Conservation (phyloP, 305 asterid genomes). For the Fraxinus albicans region DNA sequence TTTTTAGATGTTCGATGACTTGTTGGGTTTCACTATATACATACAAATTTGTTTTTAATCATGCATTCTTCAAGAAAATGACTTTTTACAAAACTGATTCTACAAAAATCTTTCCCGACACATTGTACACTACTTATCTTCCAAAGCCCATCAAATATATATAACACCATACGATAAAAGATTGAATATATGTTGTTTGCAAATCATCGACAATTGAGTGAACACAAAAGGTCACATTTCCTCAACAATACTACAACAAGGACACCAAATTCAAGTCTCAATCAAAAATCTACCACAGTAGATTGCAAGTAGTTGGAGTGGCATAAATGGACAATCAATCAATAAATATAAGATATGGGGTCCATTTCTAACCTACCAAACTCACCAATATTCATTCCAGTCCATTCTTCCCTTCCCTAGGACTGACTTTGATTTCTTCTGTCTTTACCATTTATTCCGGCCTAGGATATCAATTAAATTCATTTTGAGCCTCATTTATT, state of each 20-base stretch:
- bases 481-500: background rate
- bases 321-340: background rate
- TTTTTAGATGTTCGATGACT: too few relatives aligned
- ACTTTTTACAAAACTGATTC: background rate
- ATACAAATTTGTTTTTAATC: too few relatives aligned
- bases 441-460: background rate
- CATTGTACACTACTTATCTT: background rate
- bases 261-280: background rate
- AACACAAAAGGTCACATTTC: background rate
- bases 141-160: background rate
- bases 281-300: background rate
- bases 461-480: background rate
- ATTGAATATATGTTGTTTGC: background rate
- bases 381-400: background rate
- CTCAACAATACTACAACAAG: background rate
- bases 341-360: background rate
- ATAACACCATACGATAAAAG: background rate
- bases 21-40: too few relatives aligned
- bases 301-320: background rate
- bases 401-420: background rate
- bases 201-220: background rate
- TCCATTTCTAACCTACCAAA: constrained; percentile 1
- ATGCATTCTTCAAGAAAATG: too few relatives aligned
- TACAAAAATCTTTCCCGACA: background rate
- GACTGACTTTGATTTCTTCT: background rate